Evolutionary conservation across 1,139 yeast species (phyloP).

Genomic region (Nakaseomyces sp.): DNA sequence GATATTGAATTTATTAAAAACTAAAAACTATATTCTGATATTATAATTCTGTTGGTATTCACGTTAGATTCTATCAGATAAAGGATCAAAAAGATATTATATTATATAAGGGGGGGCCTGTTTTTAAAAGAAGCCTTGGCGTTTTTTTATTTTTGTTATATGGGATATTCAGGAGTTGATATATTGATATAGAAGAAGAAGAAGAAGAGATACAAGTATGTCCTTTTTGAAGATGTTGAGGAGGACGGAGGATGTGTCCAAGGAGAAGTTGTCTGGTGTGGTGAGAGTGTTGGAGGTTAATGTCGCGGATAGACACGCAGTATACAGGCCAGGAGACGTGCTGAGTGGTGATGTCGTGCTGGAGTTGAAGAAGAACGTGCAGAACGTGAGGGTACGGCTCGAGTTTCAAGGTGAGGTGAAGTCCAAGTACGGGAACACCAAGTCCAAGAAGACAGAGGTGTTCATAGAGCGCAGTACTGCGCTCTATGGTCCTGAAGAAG

Average conservation of each 20-base stretch:
- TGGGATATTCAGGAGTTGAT: too few species aligned
- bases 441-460: constrained; percentile 33
- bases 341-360: constrained; percentile 6
- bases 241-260: not conserved
- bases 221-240: constrained; percentile 1
- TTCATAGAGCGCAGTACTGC: constrained; percentile 57
- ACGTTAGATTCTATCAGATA: too few species aligned
- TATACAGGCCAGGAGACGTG: constrained; percentile 6
- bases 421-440: constrained; percentile 36
- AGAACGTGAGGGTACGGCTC: constrained; percentile 26
- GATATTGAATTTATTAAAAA: too few species aligned
- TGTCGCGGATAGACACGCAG: constrained; percentile 2
- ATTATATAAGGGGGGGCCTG: too few species aligned
- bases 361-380: constrained; percentile 14
- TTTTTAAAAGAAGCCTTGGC: too few species aligned
- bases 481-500: constrained; percentile 45
- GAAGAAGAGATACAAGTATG: too few species aligned
- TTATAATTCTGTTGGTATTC: too few species aligned
- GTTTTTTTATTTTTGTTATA: too few species aligned
- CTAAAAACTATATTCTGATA: too few species aligned
- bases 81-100: too few species aligned
- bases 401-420: constrained; percentile 50
- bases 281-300: not conserved
- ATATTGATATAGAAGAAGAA: too few species aligned
- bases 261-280: not conserved